These are phyloP conservation scores for Termitomyces sp. DNA, from an alignment of 768 basidiomycete genomes.

Conservation along the genomic window DNA sequence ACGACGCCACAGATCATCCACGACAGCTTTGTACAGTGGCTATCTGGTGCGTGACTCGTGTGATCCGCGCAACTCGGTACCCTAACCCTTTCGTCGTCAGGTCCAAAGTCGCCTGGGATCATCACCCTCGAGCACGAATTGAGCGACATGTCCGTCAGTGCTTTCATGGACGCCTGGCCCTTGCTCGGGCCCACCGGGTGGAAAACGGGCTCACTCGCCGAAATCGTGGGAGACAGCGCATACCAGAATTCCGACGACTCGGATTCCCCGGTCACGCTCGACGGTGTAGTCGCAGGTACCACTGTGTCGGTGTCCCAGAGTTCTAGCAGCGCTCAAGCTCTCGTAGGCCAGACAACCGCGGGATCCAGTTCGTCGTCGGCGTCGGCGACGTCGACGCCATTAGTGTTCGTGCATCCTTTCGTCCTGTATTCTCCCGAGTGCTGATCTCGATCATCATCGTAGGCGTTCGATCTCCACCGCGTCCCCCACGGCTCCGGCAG, in stretches of 20 bases:
- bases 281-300: conserved; percentile 16
- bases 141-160: conserved; percentile 48
- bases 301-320: background rate
- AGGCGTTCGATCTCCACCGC: background rate
- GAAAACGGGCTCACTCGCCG: conserved; percentile 55
- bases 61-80: background rate
- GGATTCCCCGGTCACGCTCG: conserved; percentile 23
- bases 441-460: background rate
- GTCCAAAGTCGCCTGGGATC: conserved; percentile 73
- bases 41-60: conserved; percentile 33
- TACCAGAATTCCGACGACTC: conserved; percentile 45
- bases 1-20: conserved; percentile 46
- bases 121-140: conserved; percentile 85
- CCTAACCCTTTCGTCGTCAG: conserved; percentile 19
- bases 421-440: background rate
- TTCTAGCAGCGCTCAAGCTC: background rate
- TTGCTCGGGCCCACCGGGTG: conserved; percentile 65
- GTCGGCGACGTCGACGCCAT: background rate
- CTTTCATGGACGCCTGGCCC: conserved; percentile 65
- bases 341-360: background rate
- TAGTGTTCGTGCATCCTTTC: background rate
- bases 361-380: background rate
- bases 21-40: conserved; percentile 47
- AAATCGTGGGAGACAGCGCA: conserved; percentile 26
- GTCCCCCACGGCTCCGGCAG: background rate